Evolutionary conservation across 768 basidiomycete genomes (phyloP), one percentile per base, ranked within the genome.

Genomic region (Obba rivulosa): DNA sequence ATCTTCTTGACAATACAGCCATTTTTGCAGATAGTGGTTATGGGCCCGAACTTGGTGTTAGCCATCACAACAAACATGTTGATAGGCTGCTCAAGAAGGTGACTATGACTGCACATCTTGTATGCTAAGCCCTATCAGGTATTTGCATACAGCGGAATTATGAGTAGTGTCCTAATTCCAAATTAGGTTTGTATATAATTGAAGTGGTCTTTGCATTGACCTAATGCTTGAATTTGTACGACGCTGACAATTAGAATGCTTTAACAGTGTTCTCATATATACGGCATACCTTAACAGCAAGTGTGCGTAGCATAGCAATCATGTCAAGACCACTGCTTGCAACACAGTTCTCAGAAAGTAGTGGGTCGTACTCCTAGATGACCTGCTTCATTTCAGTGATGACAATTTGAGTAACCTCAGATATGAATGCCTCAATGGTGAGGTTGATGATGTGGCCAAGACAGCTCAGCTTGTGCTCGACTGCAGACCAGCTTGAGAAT

Each of bases 331-430:
- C 64, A 18, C 59, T 55, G 7, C 57, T 55, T 20, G 61, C 52
- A 4, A 69, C 56, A 9, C 49, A 45, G 41, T 69, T 68, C 28
- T 51, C 50, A 2, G 34, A 10, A 3, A 53, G 28, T 0, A 17
- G 22, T 0, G 67, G 67, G 24, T 71, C 60, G 46, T 62, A 69
- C 16, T 66, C 63, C 67, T 66, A 71, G 13, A 71, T 69, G 0
- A 66, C 64, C 0, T 48, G 57, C 11, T 56, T 43, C 1, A 52
- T 67, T 36, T 67, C 61, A 2, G 67, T 45, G 1, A 55, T 56
- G 0, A 59, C 57, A 17, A 62, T 60, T 44, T 62, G 57, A 1
- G 63, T 69, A 25, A 69, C 63, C 17, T 57, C 41, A 2, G 11
- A n/a, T 66, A 69, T 69, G n/a, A 66, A 46, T 25, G 53, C 64